These are phyloP conservation scores for Combretum micranthum DNA, from an alignment of 345 rosid genomes.

Conservation along the genomic window DNA sequence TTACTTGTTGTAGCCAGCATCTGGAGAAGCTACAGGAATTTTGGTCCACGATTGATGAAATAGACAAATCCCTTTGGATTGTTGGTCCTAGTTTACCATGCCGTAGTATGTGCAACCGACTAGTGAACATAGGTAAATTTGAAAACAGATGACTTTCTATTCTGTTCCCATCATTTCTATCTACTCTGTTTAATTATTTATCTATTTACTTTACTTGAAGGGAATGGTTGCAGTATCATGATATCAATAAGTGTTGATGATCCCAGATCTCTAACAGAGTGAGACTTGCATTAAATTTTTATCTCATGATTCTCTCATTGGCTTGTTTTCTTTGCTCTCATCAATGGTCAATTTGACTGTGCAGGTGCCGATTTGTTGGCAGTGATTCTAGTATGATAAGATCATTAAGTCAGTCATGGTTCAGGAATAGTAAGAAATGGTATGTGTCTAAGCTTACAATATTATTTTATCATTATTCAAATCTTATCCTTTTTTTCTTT, in stretches of 20 bases:
- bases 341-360: constrained; percentile 12
- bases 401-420: constrained; percentile 44
- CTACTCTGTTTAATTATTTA: neutral
- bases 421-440: constrained; percentile 56
- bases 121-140: constrained; percentile 43
- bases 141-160: neutral
- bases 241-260: constrained; percentile 34
- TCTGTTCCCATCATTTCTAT: neutral
- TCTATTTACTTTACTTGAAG: constrained; percentile 31
- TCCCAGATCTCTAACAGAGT: constrained; percentile 75
- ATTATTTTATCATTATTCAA: neutral
- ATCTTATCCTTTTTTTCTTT: neutral
- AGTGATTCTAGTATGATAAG: constrained; percentile 21
- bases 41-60: constrained; percentile 74
- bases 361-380: constrained; percentile 68
- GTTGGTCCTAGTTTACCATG: constrained; percentile 37
- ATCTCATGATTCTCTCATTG: constrained; percentile 1
- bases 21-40: constrained; percentile 59
- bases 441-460: constrained; percentile 12
- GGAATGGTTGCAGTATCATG: constrained; percentile 49
- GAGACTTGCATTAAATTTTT: constrained; percentile 21
- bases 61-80: constrained; percentile 59
- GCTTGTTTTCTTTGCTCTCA: constrained; percentile 6
- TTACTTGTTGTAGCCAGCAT: constrained; percentile 34
- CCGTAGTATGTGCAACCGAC: constrained; percentile 36